Base-by-base conservation (phyloP, 1,139 yeast species). In the Magnusiomyces suaveolens region DNA sequence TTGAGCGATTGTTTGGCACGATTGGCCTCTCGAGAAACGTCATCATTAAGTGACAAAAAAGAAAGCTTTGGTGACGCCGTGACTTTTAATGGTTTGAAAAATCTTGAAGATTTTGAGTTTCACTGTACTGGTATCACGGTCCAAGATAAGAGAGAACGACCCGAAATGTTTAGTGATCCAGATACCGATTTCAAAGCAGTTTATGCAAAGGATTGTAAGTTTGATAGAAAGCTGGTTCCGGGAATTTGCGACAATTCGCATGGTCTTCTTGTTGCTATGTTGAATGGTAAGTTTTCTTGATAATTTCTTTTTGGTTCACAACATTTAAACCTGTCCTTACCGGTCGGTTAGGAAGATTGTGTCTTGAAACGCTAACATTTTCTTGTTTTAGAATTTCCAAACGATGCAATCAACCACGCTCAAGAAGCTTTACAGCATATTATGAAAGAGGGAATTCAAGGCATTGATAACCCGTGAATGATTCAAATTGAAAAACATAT, bases 221-320 rank as follows among this genome's bases (percentile, higher is more conserved):
- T 87, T 58, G 81, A 84, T 62, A 92, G 88, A 68, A 71, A 74
- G 48, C 70, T 92, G 39, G 74, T 72, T 46, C 78, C 78, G 1
- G 98, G 98, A 0, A 79, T 92, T 6, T 81, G 92, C 60, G 76
- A 75, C 10, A 77, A 84, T 56, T 87, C 96, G 0, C 87, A 85
- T 68, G 97, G 97, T 0, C 70, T 89, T 16, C 82, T 81, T 56
- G 88, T 89, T 8, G 97, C 97, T 0, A 41, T 41, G 44, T 21
- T 41, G 10, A 18, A 21, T 41, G 44, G 44, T 41, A 41, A 41
- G 44, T 41, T 10, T 36, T 8, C 4, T 36, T 14, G 18, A 36
- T 14, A 8, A 3, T n/a, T n/a, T n/a, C n/a, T n/a, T n/a, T n/a
- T n/a, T n/a, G n/a, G n/a, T n/a, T n/a, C n/a, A n/a, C n/a, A n/a